Evolutionary conservation across 176 grass and related monocot genomes (phyloP), one percentile per base, ranked within the genome.

Genomic region (Raddia distichophylla): DNA sequence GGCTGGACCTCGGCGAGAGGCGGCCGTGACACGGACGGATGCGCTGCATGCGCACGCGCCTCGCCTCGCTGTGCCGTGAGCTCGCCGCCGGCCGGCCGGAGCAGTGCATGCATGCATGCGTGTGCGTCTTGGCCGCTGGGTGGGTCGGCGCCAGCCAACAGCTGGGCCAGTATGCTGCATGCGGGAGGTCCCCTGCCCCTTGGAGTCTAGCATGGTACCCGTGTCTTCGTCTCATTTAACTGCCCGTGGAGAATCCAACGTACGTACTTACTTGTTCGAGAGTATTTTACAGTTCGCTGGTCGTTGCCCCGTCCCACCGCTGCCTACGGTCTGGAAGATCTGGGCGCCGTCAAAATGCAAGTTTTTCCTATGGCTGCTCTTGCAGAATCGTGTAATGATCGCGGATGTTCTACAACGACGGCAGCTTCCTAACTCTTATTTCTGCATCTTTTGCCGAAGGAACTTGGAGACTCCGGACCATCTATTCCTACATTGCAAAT

Each of bases 41-140:
- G 3, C 17, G 37, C 27, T 27, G 27, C 60, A 34, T 53, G 40
- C 19, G 54, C 71, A 35, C 72, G 72, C 67, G 10, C 18, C 34
- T 77, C 37, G 43, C 17, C 72, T 16, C 18, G 64, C 42, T 3
- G 48, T 3, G 69, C 15, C 52, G 70, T 35, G 19, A 70, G 6
- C 69, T 15, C 5, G 69, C 46, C 63, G 64, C 15, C 34, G 13
- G 34, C 62, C 20, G 32, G 33, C 9, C 72, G 17, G 71, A 57
- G 71, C 52, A 43, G 71, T 57, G 71, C 52, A 43, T 57, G 71
- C 71, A 74, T 73, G 50, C 49, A 12, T 12, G 67, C 27, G 32
- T 10, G 48, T 2, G 10, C 59, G 59, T 61, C 12, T 8, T 60
- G 59, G 0, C 8, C 10, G 22, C 10, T 33, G 59, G 59, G 13